Evolutionary conservation across 2,329 filamentous ascomycete species (phyloP), one percentile per base, ranked within the genome.

Genomic region (Thielaviopsis euricoi): DNA sequence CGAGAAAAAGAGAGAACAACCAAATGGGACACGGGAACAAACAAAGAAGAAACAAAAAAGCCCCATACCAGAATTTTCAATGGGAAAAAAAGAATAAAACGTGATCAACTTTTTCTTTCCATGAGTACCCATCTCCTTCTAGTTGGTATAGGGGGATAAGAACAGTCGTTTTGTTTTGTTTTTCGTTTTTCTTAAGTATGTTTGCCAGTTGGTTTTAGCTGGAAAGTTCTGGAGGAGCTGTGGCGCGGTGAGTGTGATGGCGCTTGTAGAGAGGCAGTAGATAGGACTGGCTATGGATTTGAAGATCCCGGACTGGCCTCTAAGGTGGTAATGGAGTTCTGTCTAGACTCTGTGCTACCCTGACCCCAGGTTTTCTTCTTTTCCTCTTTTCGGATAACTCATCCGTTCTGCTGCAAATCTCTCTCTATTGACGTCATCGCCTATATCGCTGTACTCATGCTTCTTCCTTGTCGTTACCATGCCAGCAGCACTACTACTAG

Each of bases 61-160:
- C 29, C 52, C 43, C 58, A 57, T 54, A 60, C 43, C 55, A 56
- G 40, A 29, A 51, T 33, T 33, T 33, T 33, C 57, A 48, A 46
- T 54, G 56, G 49, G 51, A 56, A 60, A 55, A 55, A 50, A 56
- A 56, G 55, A 56, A 56, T 56, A 58, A 60, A 58, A 54, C 52
- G 54, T 58, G 56, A 50, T 57, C 25, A 22, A 54, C 43, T 23
- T 46, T 56, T 52, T 21, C 56, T 60, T 33, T 57, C 51, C 29
- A 33, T 33, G 29, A 33, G 29, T 33, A 33, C 26, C 37, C 29
- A 56, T 46, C 26, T 52, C 22, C 52, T 59, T 48, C 40, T 15
- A 59, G 53, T 59, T 48, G 46, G 46, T 33, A 33, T 33, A 33
- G 9, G 29, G n/a, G 29, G 29, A 33, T 6, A 33, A 10, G 29